Conservation (phyloP, 2,329 filamentous ascomycete genomes). For the Pseudocercospora fuligena region DNA sequence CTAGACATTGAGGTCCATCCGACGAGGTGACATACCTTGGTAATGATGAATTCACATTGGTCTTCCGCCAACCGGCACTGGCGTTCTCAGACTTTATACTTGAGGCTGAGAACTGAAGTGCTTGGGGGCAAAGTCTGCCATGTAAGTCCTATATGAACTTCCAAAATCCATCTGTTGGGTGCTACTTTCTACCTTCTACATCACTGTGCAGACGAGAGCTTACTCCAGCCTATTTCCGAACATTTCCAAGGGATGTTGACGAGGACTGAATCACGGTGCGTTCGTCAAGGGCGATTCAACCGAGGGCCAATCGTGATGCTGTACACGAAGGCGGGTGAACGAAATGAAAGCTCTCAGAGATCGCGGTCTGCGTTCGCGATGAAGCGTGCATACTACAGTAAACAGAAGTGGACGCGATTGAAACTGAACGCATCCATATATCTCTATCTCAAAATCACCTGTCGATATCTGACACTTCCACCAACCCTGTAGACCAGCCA, state of each 20-base stretch:
- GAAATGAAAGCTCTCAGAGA: too few relatives aligned
- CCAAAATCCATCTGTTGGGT: not conserved
- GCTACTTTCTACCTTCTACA: not conserved
- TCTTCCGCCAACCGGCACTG: not conserved
- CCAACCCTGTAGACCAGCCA: not conserved
- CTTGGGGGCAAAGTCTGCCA: not conserved
- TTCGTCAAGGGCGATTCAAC: not conserved
- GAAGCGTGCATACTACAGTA: not conserved
- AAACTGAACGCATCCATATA: not conserved
- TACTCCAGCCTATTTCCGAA: not conserved
- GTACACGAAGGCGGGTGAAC: too few relatives aligned
- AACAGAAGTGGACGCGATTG: not conserved
- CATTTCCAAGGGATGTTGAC: not conserved
- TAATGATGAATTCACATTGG: not conserved
- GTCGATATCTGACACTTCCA: not conserved
- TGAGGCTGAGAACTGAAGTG: not conserved
- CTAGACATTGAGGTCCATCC: conserved; percentile 41
- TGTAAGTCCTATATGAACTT: not conserved
- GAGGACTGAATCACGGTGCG: not conserved
- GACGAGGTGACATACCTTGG: conserved; percentile 28
- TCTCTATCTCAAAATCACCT: not conserved
- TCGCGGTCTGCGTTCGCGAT: too few relatives aligned
- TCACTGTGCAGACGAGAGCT: too few relatives aligned
- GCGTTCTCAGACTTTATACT: not conserved
- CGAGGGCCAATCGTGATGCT: not conserved